Percentiles rank a stretch among this genome's conserved stretches.
Evolutionary conservation across 495 filamentous ascomycete genomes (phyloP).

Genomic region (Echria macrotheca): DNA sequence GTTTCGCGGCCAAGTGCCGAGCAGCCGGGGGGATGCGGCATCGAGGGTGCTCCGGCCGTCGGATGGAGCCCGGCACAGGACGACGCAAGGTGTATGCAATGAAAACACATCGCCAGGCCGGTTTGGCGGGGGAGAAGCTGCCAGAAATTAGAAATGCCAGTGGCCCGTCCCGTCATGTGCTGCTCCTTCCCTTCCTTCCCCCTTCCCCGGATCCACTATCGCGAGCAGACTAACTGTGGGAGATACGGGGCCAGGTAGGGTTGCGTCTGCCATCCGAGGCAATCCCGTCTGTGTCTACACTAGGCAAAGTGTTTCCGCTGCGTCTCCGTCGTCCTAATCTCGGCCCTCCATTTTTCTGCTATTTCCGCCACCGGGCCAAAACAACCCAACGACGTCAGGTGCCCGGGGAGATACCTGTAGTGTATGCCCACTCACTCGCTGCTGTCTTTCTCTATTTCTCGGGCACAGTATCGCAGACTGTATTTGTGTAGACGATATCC

Average conservation of each 20-base stretch:
- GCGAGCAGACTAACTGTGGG: background rate
- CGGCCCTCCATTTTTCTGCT: background rate
- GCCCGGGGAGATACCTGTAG: too few relatives aligned
- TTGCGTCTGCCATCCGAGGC: background rate
- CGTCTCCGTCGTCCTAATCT: background rate
- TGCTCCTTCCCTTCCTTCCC: background rate
- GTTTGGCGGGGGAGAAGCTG: background rate
- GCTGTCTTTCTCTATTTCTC: too few relatives aligned
- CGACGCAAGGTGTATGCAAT: too few relatives aligned
- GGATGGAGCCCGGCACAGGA: too few relatives aligned
- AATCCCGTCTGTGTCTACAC: too few relatives aligned
- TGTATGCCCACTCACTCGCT: too few relatives aligned
- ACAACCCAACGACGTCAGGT: too few relatives aligned
- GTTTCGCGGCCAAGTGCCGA: background rate
- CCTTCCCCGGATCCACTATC: background rate
- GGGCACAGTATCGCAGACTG: too few relatives aligned
- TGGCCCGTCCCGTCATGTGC: background rate
- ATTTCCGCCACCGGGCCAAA: too few relatives aligned
- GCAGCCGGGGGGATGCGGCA: background rate
- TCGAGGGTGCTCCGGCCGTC: background rate
- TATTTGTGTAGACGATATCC: too few relatives aligned
- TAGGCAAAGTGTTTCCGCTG: constrained; percentile 1
- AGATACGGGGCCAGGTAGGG: background rate
- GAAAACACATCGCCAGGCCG: background rate
- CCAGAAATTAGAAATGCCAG: background rate